A percentile compares a stretch with the other conserved stretches of the same genome.
These are phyloP conservation scores for Starmerella potacharoeniae DNA, from an alignment of 805 yeast genomes.

Conservation along the genomic window DNA sequence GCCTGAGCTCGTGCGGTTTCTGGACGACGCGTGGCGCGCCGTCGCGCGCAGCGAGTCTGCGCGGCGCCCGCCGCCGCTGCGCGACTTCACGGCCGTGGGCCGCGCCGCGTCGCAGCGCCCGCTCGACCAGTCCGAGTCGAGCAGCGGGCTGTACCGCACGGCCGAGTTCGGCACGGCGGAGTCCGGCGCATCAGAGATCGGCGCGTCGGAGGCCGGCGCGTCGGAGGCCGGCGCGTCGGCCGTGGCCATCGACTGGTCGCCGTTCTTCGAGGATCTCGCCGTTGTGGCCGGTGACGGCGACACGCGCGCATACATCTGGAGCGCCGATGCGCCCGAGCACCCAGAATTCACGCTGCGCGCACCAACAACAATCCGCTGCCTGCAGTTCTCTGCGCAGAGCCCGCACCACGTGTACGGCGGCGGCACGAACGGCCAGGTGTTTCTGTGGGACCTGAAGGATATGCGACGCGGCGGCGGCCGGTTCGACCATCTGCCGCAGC, in stretches of 20 bases:
- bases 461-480: slow-evolving; percentile 28
- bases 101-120: slow-evolving; percentile 24
- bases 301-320: slow-evolving; percentile 28
- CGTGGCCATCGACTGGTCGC: slow-evolving; percentile 29
- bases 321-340: slow-evolving; percentile 23
- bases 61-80: background rate
- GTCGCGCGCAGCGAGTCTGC: slow-evolving; percentile 22
- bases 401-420: slow-evolving; percentile 35
- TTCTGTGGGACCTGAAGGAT: slow-evolving; percentile 75
- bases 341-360: slow-evolving; percentile 37
- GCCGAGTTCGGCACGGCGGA: background rate
- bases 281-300: slow-evolving; percentile 18
- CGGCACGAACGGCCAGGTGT: slow-evolving; percentile 78
- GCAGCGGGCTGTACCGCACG: background rate
- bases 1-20: slow-evolving; percentile 18
- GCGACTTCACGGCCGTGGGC: background rate
- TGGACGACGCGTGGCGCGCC: slow-evolving; percentile 27
- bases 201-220: too few species aligned
- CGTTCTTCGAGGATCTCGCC: slow-evolving; percentile 29
- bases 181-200: too few species aligned
- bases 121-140: slow-evolving; percentile 22
- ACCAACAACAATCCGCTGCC: slow-evolving; percentile 32
- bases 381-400: slow-evolving; percentile 33
- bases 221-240: background rate
- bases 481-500: slow-evolving; percentile 24